Percentiles rank a stretch among this genome's conserved stretches.
Evolutionary conservation across 2,329 filamentous ascomycete species (phyloP).

Genomic region (Grosmannia clavigera): DNA sequence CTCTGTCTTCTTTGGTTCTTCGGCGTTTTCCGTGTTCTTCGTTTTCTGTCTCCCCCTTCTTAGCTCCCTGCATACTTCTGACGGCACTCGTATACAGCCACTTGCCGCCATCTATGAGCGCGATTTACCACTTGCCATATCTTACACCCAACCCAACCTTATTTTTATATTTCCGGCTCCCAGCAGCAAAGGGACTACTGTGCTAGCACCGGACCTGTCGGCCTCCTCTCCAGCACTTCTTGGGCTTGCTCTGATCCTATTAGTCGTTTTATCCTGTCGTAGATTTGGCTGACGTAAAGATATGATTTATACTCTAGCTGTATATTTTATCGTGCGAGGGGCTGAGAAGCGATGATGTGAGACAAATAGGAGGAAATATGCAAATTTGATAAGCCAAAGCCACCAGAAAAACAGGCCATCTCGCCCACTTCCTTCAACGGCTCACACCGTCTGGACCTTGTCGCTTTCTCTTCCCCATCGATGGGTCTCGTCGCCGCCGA

Average conservation of each 20-base stretch:
- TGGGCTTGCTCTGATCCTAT: not conserved
- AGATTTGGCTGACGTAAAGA: not conserved
- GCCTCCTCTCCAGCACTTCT: not conserved
- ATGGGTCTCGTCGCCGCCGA: slow-evolving; percentile 68
- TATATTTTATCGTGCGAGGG: not conserved
- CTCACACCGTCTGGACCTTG: slow-evolving; percentile 1
- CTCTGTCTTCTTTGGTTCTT: not conserved
- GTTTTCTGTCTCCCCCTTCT: no score
- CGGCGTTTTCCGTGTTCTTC: no score
- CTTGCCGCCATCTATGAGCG: not conserved
- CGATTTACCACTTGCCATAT: not conserved
- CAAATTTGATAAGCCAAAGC: not conserved
- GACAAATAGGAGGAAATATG: not conserved
- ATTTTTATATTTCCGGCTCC: not conserved
- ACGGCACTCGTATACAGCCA: no score
- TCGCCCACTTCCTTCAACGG: not conserved
- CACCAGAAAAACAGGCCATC: not conserved
- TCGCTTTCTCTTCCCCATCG: slow-evolving; percentile 56
- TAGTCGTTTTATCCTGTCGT: not conserved
- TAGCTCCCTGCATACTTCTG: no score
- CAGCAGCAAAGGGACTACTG: not conserved
- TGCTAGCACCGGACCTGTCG: not conserved
- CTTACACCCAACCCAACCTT: not conserved
- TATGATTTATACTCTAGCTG: not conserved
- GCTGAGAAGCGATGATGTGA: not conserved